A percentile compares a stretch with the other conserved stretches of the same genome.
Evolutionary conservation across 176 grass and related monocot genomes (phyloP).

Genomic region (Chrysopogon serrulatus): DNA sequence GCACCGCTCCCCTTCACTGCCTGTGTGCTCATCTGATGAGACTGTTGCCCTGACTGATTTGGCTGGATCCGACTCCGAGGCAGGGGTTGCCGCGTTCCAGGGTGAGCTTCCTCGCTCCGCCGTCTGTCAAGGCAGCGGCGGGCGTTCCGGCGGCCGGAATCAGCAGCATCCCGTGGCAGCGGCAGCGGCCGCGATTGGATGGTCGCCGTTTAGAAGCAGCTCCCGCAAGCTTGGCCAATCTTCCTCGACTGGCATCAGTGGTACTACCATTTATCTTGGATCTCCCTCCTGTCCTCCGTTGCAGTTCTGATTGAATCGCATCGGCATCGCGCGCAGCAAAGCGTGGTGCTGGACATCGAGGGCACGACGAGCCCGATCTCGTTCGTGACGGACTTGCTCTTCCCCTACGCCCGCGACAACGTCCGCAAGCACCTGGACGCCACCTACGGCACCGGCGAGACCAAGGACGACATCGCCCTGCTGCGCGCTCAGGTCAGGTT

Average conservation of each 20-base stretch:
- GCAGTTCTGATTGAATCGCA: not conserved
- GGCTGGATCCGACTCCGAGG: not conserved
- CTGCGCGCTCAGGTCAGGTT: constrained; percentile 43
- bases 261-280: not conserved
- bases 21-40: not conserved
- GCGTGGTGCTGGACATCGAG: constrained; percentile 87
- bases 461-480: constrained; percentile 57
- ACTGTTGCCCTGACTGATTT: not conserved
- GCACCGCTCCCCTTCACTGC: not conserved
- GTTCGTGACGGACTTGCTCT: constrained; percentile 83
- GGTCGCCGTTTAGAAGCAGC: not conserved
- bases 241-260: not conserved
- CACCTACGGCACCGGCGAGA: constrained; percentile 62
- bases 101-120: not conserved
- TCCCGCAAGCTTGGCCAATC: not conserved
- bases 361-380: constrained; percentile 88
- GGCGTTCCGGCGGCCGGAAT: not conserved
- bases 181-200: too few species aligned
- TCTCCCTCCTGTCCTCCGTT: not conserved
- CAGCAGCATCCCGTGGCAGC: not conserved
- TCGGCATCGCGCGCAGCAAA: constrained; percentile 33
- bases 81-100: not conserved
- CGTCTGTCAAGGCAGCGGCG: not conserved
- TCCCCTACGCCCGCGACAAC: constrained; percentile 88
- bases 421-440: constrained; percentile 59